Evolutionary conservation across 108 stramenopile species (phyloP), one percentile per base, ranked within the genome.

Genomic region (Fistulifera pelliculosa): DNA sequence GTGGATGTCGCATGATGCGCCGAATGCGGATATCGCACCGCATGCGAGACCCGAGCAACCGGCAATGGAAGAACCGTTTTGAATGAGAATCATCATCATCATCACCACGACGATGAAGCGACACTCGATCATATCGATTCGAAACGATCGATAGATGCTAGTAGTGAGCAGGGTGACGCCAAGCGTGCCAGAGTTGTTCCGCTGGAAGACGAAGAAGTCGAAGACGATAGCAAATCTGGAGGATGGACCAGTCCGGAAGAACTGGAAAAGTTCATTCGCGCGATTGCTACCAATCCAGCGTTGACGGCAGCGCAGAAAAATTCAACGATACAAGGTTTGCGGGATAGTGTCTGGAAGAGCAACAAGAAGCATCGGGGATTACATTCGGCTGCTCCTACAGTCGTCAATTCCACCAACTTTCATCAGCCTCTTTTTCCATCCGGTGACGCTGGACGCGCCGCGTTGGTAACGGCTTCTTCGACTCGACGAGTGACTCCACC

Each of bases 191-290:
- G 44, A 21, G 8, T 35, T 8, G 31, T 35, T 35, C 31, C 31
- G 6, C 8, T 35, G 31, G 31, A 35, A 8, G 31, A 35, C 8
- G 31, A 35, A 35, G 31, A 35, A 35, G 31, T 35, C 31, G 31
- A 35, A 8, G 44, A 45, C 4, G 44, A n/a, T n/a, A n/a, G 19
- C 19, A 45, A 45, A 8, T 45, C 44, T 17, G 19, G 21, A 45
- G 19, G 16, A 45, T 17, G 79, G 45, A 89, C 87, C 0, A 80
- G 79, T 57, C 75, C 80, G 26, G 74, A 67, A 17, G 85, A 87
- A 24, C 66, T 93, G 10, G 84, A 92, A 58, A 83, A 83, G 62
- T 64, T 93, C 8, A 93, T 93, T 49, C 75, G 91, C 23, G 81
- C 79, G 14, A 77, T 88, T 27, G 82, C 68, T n/a, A 73, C 81